Base-by-base conservation (phyloP, 1,284 basidiomycete species). In the Singerocomus inundabilis region DNA sequence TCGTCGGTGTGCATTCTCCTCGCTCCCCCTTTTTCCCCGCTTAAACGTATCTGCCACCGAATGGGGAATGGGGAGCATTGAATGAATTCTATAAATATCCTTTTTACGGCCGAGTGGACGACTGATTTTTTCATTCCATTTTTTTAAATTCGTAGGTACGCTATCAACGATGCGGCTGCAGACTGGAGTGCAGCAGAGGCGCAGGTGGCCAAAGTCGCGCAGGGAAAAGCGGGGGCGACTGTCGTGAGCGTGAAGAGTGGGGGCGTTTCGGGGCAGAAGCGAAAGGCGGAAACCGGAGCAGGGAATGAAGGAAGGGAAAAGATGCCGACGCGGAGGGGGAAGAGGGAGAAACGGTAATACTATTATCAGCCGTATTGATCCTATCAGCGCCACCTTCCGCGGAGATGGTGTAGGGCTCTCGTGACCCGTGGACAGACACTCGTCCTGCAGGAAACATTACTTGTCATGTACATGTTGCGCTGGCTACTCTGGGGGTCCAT, bases 131-230 rank as follows among this genome's bases (percentile, higher is more conserved):
- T 39, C 18, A 28, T 39, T 10, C 29, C 13, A 28, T 26, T 26
- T 4, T 44, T 26, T n/a, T n/a, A n/a, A n/a, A n/a, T n/a, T n/a
- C 31, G 6, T 25, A 93, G 91, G 68, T 94, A 82, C 68, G 88
- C 90, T 16, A 91, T 96, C 55, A 79, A 87, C 58, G 81, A 85
- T 57, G 68, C 74, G 0, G 73, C 78, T 25, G 75, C 80, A 42
- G 90, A 94, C 66, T 94, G 91, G 84, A 75, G 75, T 33, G 67
- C 70, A 21, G 91, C 88, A 2, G 85, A 92, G 63, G 75, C 78
- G 21, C 88, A 92, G 64, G 82, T 93, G 6, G 65, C 76, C 26
- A 71, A 73, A 38, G 62, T 79, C 13, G 71, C 76, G 9, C 69
- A 68, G 29, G 74, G 68, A 50, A 75, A 72, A 39, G 76, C 78